Evolutionary conservation across 257 asterid genomes (phyloP).

Genomic region (Lavandula angustifolia): DNA sequence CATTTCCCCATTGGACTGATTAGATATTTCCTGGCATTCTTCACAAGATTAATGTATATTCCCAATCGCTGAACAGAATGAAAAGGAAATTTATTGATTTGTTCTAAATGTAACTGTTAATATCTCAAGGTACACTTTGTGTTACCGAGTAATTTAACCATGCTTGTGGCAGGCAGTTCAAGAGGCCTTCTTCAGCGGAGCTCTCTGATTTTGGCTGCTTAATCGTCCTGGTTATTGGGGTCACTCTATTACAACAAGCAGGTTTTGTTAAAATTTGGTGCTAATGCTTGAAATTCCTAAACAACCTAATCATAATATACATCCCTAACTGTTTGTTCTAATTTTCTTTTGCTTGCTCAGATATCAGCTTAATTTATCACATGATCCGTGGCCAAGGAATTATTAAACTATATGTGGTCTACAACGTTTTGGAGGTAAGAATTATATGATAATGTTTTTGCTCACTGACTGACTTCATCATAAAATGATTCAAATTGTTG

Average conservation of each 20-base stretch:
- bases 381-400: slow-evolving; percentile 99
- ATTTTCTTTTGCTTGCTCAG: slow-evolving; percentile 43
- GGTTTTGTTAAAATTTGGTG: slow-evolving; percentile 46
- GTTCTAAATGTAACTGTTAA: slow-evolving; percentile 23
- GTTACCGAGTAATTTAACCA: slow-evolving; percentile 56
- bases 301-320: slow-evolving; percentile 8
- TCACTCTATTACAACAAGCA: slow-evolving; percentile 83
- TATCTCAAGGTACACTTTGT: slow-evolving; percentile 4
- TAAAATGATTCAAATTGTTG: neutral
- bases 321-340: slow-evolving; percentile 13
- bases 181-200: slow-evolving; percentile 84
- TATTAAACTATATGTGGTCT: slow-evolving; percentile 91
- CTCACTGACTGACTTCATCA: slow-evolving; percentile 19
- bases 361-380: slow-evolving; percentile 97
- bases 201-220: slow-evolving; percentile 91
- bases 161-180: slow-evolving; percentile 96
- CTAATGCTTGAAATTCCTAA: neutral
- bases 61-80: neutral
- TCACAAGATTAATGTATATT: slow-evolving; percentile 16
- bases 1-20: neutral
- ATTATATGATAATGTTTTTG: slow-evolving; percentile 17
- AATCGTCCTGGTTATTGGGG: slow-evolving; percentile 68
- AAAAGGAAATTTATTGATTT: slow-evolving; percentile 8
- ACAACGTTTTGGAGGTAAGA: slow-evolving; percentile 96
- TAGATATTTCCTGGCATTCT: neutral